phyloP scores from a whole-genome alignment of 1,284 basidiomycete genomes.

The Inonotus obliquus region DNA sequence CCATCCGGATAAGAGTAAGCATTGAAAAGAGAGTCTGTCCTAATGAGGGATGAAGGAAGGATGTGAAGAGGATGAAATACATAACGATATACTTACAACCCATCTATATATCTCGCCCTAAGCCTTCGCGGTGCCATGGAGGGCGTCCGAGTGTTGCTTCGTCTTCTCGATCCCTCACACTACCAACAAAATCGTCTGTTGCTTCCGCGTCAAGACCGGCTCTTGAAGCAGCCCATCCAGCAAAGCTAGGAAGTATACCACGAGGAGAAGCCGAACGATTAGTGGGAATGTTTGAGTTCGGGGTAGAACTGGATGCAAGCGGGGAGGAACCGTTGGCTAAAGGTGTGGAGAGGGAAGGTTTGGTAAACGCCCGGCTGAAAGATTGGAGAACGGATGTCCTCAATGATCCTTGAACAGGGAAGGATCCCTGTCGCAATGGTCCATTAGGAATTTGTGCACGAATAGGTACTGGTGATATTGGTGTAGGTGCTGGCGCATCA shows the following conservation, averaged over 20 bases:
- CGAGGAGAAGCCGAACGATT: conserved; percentile 8
- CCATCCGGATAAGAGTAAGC: background rate
- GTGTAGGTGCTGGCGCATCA: background rate
- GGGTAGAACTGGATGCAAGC: background rate
- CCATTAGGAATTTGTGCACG: background rate
- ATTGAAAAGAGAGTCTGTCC: background rate
- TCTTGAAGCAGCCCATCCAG: conserved; percentile 14
- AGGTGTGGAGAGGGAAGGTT: conserved; percentile 10
- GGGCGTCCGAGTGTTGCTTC: conserved; percentile 1
- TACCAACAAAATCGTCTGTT: conserved; percentile 16
- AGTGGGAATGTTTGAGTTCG: background rate
- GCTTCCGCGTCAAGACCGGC: conserved; percentile 15
- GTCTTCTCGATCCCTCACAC: conserved; percentile 12
- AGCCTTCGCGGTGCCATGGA: conserved; percentile 4
- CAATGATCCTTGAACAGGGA: background rate
- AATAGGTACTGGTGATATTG: conserved; percentile 9
- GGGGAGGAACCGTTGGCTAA: background rate
- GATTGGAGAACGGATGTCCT: conserved; percentile 13
- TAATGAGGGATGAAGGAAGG: background rate
- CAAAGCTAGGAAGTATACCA: conserved; percentile 14
- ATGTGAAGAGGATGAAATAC: background rate
- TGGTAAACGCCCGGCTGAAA: conserved; percentile 15
- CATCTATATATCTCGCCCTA: conserved; percentile 7
- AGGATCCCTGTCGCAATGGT: conserved; percentile 7
- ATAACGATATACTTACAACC: background rate